These are phyloP conservation scores for Castanospermum australe DNA, from an alignment of 306 rosid genomes.

Conservation along the genomic window DNA sequence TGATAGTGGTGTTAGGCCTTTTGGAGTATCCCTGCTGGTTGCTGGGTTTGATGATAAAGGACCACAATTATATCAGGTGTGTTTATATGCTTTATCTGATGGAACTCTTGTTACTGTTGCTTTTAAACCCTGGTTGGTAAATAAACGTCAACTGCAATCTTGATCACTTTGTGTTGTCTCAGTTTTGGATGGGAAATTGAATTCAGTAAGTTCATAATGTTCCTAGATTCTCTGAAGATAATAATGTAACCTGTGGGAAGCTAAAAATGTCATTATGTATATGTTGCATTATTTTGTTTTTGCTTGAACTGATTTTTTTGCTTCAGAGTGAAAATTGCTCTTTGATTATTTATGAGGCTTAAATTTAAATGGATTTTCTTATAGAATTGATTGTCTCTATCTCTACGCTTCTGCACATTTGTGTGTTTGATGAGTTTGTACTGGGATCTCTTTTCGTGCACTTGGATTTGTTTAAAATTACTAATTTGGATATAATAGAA, in stretches of 20 bases:
- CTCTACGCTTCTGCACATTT: neutral
- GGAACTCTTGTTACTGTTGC: neutral
- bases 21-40: slow-evolving; percentile 91
- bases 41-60: slow-evolving; percentile 95
- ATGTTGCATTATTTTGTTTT: neutral
- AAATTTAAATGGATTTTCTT: neutral
- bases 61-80: slow-evolving; percentile 91
- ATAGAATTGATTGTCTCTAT: neutral
- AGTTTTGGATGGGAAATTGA: neutral
- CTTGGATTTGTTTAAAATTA: neutral
- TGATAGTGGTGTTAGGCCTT: slow-evolving; percentile 94
- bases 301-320: neutral
- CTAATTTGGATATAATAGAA: neutral
- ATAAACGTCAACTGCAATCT: neutral
- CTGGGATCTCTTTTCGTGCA: neutral
- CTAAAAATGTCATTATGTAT: neutral
- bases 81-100: neutral
- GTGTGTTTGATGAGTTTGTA: slow-evolving; percentile 6
- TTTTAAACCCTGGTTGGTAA: slow-evolving; percentile 2
- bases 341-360: neutral
- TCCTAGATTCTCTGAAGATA: neutral
- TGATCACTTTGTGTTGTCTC: neutral
- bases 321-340: neutral
- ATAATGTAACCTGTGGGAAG: neutral
- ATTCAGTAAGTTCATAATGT: neutral